These are phyloP conservation scores for Isochrysis galbana DNA, from an alignment of 78 protist species.

Conservation along the genomic window DNA sequence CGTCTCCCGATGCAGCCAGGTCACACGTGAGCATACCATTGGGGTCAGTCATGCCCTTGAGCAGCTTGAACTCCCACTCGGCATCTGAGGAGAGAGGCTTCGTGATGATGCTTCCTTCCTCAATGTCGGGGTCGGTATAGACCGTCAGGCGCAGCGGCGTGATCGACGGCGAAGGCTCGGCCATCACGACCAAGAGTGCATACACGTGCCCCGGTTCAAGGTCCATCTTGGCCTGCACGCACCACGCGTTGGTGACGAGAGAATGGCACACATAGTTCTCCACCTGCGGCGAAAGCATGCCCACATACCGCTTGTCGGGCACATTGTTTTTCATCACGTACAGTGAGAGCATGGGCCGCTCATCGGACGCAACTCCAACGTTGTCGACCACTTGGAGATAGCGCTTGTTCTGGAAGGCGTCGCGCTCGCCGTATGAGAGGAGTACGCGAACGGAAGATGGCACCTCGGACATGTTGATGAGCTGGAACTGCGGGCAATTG, in stretches of 20 bases:
- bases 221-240: neutral
- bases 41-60: neutral
- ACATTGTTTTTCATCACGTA: neutral
- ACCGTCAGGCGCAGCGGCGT: neutral
- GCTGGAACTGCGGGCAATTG: slow-evolving; percentile 19
- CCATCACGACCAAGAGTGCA: neutral
- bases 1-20: neutral
- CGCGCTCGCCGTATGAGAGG: slow-evolving; percentile 9
- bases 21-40: neutral
- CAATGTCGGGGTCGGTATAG: neutral
- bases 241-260: neutral
- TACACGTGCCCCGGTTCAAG: neutral
- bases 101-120: neutral
- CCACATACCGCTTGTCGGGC: neutral
- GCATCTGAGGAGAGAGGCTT: neutral
- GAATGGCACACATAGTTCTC: neutral
- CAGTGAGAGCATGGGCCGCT: neutral
- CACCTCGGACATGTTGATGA: neutral
- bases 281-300: neutral
- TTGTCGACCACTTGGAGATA: neutral
- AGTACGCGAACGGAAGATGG: neutral
- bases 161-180: neutral
- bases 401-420: neutral
- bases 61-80: neutral
- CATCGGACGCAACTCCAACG: neutral